These are phyloP conservation scores for California macrophylla DNA, from an alignment of 441 rosid species.

Conservation along the genomic window DNA sequence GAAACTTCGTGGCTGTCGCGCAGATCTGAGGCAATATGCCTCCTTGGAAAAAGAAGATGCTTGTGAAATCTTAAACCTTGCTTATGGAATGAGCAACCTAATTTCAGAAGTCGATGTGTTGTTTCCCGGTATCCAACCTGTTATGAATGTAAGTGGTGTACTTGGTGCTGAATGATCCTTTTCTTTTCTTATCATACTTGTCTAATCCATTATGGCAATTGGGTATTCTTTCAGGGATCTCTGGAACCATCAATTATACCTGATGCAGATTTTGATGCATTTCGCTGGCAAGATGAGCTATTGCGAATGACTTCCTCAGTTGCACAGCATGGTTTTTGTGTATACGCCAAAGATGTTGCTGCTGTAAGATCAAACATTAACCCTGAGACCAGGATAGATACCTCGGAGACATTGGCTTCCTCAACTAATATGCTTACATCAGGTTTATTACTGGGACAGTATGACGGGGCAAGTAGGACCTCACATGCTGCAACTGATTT, in stretches of 20 bases:
- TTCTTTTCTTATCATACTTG: constrained; percentile 6
- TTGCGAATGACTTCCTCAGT: constrained; percentile 45
- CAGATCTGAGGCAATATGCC: constrained; percentile 41
- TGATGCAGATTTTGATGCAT: constrained; percentile 37
- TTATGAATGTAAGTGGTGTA: constrained; percentile 30
- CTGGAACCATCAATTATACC: constrained; percentile 29
- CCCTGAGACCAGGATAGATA: constrained; percentile 21
- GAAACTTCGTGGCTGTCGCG: constrained; percentile 34
- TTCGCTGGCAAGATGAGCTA: constrained; percentile 41
- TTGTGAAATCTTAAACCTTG: constrained; percentile 34
- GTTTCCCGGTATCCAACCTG: constrained; percentile 34
- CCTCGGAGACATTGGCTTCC: constrained; percentile 26
- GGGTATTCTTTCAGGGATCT: constrained; percentile 39
- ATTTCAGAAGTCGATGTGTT: constrained; percentile 61
- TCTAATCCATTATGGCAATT: constrained; percentile 11
- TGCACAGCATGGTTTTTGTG: constrained; percentile 50
- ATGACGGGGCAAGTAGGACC: constrained; percentile 17
- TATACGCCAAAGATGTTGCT: constrained; percentile 38
- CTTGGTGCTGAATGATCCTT: constrained; percentile 11
- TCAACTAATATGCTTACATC: constrained; percentile 24
- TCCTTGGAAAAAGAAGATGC: constrained; percentile 47
- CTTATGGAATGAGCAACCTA: constrained; percentile 47
- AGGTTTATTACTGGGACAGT: constrained; percentile 22
- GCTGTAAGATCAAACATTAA: constrained; percentile 25
- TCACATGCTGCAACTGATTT: constrained; percentile 25